Evolutionary conservation across 31 red algal genomes (phyloP).

Genomic region (Asparagopsis taxiformis): DNA sequence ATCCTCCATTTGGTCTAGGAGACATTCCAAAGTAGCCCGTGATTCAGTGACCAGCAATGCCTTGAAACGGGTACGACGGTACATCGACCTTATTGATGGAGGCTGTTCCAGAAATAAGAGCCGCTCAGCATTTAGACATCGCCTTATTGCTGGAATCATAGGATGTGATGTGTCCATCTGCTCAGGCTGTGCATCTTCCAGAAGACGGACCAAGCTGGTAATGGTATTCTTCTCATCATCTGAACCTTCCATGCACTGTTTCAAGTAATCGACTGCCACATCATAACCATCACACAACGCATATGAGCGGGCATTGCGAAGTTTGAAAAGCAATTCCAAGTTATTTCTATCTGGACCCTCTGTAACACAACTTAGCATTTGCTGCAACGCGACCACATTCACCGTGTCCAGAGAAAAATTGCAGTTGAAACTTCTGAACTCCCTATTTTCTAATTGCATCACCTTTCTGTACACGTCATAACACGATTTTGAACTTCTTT

Average conservation of each 20-base stretch:
- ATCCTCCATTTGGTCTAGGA: constrained; percentile 8
- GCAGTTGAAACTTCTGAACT: not conserved
- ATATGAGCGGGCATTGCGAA: constrained; percentile 45
- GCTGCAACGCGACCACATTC: constrained; percentile 1
- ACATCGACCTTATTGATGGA: constrained; percentile 21
- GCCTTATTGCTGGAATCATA: constrained; percentile 11
- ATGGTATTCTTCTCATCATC: not conserved
- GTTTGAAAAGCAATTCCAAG: constrained; percentile 24
- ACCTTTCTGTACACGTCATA: constrained; percentile 3
- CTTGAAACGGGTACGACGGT: constrained; percentile 13
- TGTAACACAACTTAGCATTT: not conserved
- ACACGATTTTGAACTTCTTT: not conserved
- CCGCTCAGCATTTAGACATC: constrained; percentile 11
- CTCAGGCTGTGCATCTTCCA: not conserved
- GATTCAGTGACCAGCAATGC: constrained; percentile 34
- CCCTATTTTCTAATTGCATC: not conserved
- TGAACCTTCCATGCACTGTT: constrained; percentile 4
- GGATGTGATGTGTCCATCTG: not conserved
- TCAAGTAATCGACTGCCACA: constrained; percentile 33
- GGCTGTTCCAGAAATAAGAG: constrained; percentile 4
- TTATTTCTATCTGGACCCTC: not conserved
- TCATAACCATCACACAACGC: constrained; percentile 50
- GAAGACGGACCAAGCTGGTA: not conserved
- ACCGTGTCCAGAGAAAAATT: constrained; percentile 1
- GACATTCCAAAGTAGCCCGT: constrained; percentile 17